Base-by-base conservation (phyloP, 2,329 filamentous ascomycete genomes). In the Beauveria australis region DNA sequence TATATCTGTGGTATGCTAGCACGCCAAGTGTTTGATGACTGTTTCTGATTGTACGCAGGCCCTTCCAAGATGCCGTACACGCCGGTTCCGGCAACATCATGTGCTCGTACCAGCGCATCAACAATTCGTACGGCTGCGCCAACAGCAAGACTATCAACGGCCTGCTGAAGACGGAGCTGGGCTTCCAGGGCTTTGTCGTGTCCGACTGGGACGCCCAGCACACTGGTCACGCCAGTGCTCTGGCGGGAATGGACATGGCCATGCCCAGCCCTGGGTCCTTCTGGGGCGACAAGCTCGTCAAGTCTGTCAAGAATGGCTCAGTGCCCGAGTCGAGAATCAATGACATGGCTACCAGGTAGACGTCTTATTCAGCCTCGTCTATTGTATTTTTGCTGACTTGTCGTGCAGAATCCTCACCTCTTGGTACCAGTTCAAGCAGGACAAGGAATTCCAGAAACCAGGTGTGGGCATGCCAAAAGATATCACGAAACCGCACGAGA, bases 191-290 rank as follows among this genome's bases (percentile, higher is more conserved):
- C 0, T 89, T 86, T 65, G 81, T 90, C 1, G 80, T 87, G 46
- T 80, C 81, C 0, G 88, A 91, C 68, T 91, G 87, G 86, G 71
- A 74, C 37, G 88, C 85, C 1, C 86, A 88, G 59, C 86, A 89
- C 64, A 75, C 82, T 0, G 86, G 87, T 41, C 80, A 87, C 12
- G 79, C 79, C 1, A 80, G 80, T 5, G 79, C 86, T 1, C 73
- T 86, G 60, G 84, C 86, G 3, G 89, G 89, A 30, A 70, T 92
- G 30, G 88, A 91, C 68, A 85, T 90, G 81, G 81, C 80, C 12
- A 91, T 91, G 88, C 87, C 86, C 0, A 72, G 64, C 9, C 72
- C 68, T 1, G 67, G 67, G 3, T 53, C 62, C 0, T 74, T 73
- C 58, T 83, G 79, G 79, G 73, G 75, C 14, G 64, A 69, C 4